These are phyloP conservation scores for Torulaspora indica DNA, from an alignment of 805 yeast species.

Conservation along the genomic window DNA sequence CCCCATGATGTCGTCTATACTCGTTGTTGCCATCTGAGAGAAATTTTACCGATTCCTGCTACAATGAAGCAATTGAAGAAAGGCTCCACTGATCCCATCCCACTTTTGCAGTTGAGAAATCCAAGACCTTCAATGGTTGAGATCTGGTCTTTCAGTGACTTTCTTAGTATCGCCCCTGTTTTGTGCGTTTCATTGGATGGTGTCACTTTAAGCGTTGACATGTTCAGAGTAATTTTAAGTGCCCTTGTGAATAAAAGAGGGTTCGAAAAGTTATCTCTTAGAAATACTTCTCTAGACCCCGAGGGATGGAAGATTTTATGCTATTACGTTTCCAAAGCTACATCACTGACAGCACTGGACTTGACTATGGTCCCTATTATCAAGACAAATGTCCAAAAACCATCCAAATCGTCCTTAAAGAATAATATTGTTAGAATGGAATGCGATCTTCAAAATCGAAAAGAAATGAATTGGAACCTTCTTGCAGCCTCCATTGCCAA, in stretches of 20 bases:
- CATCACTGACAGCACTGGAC: slow-evolving; percentile 54
- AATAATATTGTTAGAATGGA: slow-evolving; percentile 37
- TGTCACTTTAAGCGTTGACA: slow-evolving; percentile 64
- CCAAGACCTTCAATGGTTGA: slow-evolving; percentile 88
- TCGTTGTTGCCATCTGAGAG: slow-evolving; percentile 87
- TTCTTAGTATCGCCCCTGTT: slow-evolving; percentile 78
- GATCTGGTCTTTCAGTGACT: slow-evolving; percentile 81
- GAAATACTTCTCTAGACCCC: slow-evolving; percentile 70
- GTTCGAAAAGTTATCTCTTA: slow-evolving; percentile 65
- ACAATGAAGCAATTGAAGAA: slow-evolving; percentile 70
- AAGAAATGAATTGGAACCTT: slow-evolving; percentile 79
- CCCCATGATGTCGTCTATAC: slow-evolving; percentile 75
- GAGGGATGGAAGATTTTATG: slow-evolving; percentile 81
- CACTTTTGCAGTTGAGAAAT: slow-evolving; percentile 68
- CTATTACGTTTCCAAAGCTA: slow-evolving; percentile 66
- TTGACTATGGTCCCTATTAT: slow-evolving; percentile 47
- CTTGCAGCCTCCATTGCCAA: slow-evolving; percentile 69
- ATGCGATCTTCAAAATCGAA: slow-evolving; percentile 42
- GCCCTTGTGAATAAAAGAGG: slow-evolving; percentile 60
- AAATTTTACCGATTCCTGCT: slow-evolving; percentile 88
- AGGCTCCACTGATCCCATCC: slow-evolving; percentile 79
- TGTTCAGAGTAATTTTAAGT: slow-evolving; percentile 64
- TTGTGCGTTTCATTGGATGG: slow-evolving; percentile 76
- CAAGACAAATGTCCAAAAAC: slow-evolving; percentile 38
- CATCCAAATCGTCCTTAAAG: slow-evolving; percentile 34